These are phyloP conservation scores for Urochloa ruziziensis DNA, from an alignment of 176 grass and related monocot species.

Conservation along the genomic window DNA sequence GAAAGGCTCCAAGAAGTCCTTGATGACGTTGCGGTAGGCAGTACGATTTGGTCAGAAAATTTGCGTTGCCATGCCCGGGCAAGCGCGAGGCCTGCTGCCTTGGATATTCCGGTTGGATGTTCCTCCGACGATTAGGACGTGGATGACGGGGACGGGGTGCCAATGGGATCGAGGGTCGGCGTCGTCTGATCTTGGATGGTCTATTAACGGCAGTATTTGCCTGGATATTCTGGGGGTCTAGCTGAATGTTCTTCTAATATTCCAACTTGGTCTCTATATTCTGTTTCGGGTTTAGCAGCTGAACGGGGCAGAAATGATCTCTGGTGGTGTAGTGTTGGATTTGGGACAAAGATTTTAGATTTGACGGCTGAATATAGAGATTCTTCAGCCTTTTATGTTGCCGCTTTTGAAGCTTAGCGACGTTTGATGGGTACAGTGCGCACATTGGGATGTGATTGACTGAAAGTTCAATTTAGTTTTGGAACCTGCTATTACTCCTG, in stretches of 20 bases:
- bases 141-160: background rate
- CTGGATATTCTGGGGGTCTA: slow-evolving; percentile 32
- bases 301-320: background rate
- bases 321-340: background rate
- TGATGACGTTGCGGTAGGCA: background rate
- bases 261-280: background rate
- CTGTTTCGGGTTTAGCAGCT: background rate
- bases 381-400: background rate
- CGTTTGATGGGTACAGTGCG: background rate
- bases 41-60: slow-evolving; percentile 34
- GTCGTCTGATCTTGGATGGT: slow-evolving; percentile 21
- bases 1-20: background rate
- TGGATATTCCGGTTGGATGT: slow-evolving; percentile 48
- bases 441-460: slow-evolving; percentile 4
- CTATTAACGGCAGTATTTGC: slow-evolving; percentile 12
- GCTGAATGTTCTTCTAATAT: slow-evolving; percentile 42
- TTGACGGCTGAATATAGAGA: background rate
- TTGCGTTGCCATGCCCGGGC: background rate
- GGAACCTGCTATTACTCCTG: background rate
- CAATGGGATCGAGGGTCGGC: background rate
- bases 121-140: slow-evolving; percentile 20
- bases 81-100: background rate
- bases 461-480: background rate
- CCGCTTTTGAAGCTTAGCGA: slow-evolving; percentile 8
- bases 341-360: slow-evolving; percentile 12